phyloP scores from a whole-genome alignment of 345 rosid genomes.

The Cardamine chenopodiifolia region DNA sequence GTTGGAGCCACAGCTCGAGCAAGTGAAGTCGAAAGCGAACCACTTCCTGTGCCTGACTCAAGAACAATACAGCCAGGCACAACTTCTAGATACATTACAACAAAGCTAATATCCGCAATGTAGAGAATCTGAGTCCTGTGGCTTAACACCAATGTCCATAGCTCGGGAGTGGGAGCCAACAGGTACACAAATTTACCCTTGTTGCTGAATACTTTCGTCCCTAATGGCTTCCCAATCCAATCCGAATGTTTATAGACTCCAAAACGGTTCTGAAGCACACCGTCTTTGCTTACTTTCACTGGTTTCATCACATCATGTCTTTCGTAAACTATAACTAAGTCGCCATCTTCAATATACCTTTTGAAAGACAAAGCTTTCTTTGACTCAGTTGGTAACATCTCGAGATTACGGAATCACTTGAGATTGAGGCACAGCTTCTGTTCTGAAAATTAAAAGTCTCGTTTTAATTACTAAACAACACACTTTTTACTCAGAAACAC shows the following conservation, averaged over 20 bases:
- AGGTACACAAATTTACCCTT: constrained; percentile 83
- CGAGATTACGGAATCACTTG: constrained; percentile 59
- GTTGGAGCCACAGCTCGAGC: constrained; percentile 89
- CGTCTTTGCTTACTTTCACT: constrained; percentile 57
- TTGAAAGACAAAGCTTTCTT: constrained; percentile 59
- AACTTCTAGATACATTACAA: constrained; percentile 76
- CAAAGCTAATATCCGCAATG: constrained; percentile 86
- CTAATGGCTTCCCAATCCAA: constrained; percentile 95
- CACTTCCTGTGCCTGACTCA: constrained; percentile 95
- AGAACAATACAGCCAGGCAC: constrained; percentile 92
- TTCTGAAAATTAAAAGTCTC: constrained; percentile 7
- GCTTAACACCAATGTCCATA: constrained; percentile 92
- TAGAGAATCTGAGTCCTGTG: constrained; percentile 98
- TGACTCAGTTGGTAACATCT: constrained; percentile 65
- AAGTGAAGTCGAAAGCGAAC: constrained; percentile 84
- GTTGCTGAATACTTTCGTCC: constrained; percentile 85
- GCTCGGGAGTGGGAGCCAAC: constrained; percentile 86
- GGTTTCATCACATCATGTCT: constrained; percentile 88
- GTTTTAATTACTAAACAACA: background rate
- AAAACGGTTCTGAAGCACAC: constrained; percentile 83
- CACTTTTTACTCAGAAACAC: background rate
- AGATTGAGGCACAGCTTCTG: constrained; percentile 50
- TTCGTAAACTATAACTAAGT: constrained; percentile 80
- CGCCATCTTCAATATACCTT: constrained; percentile 63
- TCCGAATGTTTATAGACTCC: constrained; percentile 82